Evolutionary conservation across 1,284 basidiomycete species (phyloP).

Genomic region (Prillingera fragicola): DNA sequence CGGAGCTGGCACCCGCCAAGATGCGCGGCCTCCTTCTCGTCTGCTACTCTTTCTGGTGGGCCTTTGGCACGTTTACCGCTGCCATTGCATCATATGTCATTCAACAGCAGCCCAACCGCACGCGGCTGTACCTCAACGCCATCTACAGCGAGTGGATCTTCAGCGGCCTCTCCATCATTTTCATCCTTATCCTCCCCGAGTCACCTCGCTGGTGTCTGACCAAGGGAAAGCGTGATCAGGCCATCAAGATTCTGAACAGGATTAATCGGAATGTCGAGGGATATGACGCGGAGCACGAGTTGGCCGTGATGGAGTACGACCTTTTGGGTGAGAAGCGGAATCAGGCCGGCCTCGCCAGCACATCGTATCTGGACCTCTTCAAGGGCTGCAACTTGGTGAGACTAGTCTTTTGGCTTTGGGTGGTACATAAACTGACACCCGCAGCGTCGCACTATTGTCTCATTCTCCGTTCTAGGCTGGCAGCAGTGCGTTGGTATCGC

Average conservation of each 20-base stretch:
- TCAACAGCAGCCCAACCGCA: neutral
- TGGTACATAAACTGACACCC: too few species aligned
- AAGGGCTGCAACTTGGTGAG: too few species aligned
- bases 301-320: conserved; percentile 6
- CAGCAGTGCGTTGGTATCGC: conserved; percentile 14
- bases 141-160: conserved; percentile 8
- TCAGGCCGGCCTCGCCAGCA: too few species aligned
- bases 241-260: conserved; percentile 2
- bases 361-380: too few species aligned
- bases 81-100: conserved; percentile 7
- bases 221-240: conserved; percentile 9
- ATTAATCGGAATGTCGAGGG: conserved; percentile 9
- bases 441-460: conserved; percentile 16
- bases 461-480: conserved; percentile 9
- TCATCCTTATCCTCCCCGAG: too few species aligned
- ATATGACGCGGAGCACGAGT: conserved; percentile 10
- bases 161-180: too few species aligned
- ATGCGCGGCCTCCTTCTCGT: neutral
- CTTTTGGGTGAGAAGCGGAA: too few species aligned
- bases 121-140: too few species aligned
- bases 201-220: conserved; percentile 4
- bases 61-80: conserved; percentile 6
- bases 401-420: too few species aligned
- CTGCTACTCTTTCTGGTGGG: conserved; percentile 6
- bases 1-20: conserved; percentile 2